Conservation (phyloP, 2,329 filamentous ascomycete species). For the Fusarium sp. region DNA sequence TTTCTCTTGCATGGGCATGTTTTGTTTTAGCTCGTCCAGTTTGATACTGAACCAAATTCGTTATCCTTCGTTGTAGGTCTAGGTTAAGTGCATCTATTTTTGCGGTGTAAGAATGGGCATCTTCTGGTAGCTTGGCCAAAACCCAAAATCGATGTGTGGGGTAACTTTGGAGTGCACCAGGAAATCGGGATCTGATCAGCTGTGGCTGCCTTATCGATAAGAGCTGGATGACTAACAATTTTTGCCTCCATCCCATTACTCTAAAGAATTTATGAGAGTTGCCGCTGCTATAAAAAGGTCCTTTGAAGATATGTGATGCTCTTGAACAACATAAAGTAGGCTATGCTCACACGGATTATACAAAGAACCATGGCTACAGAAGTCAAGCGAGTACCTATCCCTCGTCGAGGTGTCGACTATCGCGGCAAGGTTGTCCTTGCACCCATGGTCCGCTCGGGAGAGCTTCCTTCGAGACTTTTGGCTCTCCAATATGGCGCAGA, state of each 20-base stretch:
- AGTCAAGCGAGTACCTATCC: conserved; percentile 81
- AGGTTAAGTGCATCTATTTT: conserved; percentile 2
- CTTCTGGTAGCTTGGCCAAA: neutral
- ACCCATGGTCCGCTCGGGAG: conserved; percentile 98
- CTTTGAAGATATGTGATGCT: conserved; percentile 15
- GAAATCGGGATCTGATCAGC: neutral
- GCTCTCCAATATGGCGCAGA: conserved; percentile 96
- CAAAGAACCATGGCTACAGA: conserved; percentile 69
- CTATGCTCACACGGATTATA: conserved; percentile 52
- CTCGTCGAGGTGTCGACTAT: conserved; percentile 90
- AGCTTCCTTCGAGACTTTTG: conserved; percentile 88
- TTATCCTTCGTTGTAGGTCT: neutral
- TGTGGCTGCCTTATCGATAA: conserved; percentile 42
- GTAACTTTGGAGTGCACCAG: neutral
- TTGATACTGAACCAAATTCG: neutral
- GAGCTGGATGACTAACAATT: conserved; percentile 33
- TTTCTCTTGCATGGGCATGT: neutral
- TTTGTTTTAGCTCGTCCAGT: neutral
- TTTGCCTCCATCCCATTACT: conserved; percentile 36
- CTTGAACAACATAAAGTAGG: conserved; percentile 22
- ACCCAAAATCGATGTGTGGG: neutral
- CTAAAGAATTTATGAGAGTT: conserved; percentile 33
- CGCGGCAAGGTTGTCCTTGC: conserved; percentile 93
- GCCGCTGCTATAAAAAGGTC: neutral
- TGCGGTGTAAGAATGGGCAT: neutral